Evolutionary conservation across 1,284 basidiomycete genomes (phyloP).

Genomic region (Cutaneotrichosporon sp.): DNA sequence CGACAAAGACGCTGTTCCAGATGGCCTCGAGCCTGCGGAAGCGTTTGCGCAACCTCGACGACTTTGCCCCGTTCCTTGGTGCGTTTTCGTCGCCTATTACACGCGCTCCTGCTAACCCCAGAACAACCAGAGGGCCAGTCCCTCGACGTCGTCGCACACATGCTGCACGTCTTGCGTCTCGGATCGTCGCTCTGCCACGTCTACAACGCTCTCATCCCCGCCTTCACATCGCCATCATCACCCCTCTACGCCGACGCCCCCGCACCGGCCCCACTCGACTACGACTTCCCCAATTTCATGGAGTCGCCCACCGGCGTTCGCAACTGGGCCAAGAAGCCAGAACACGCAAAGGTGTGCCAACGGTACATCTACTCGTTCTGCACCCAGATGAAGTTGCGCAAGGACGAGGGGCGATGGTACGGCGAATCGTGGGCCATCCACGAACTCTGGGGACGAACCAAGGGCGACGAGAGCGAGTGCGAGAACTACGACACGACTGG

Average conservation of each 20-base stretch:
- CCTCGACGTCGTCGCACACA: slow-evolving; percentile 71
- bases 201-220: slow-evolving; percentile 81
- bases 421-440: slow-evolving; percentile 65
- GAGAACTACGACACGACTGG: slow-evolving; percentile 58
- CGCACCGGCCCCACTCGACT: slow-evolving; percentile 39
- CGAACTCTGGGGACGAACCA: slow-evolving; percentile 77
- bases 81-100: slow-evolving; percentile 16
- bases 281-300: slow-evolving; percentile 61
- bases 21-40: slow-evolving; percentile 48
- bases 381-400: slow-evolving; percentile 56
- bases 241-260: slow-evolving; percentile 60
- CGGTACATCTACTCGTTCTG: slow-evolving; percentile 60
- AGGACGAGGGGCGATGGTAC: slow-evolving; percentile 56
- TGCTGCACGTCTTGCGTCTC: slow-evolving; percentile 90
- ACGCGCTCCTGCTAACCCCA: slow-evolving; percentile 18
- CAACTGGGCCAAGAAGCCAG: slow-evolving; percentile 59
- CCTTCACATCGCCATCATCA: slow-evolving; percentile 58
- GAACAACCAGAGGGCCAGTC: slow-evolving; percentile 49
- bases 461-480: slow-evolving; percentile 59
- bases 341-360: slow-evolving; percentile 81
- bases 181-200: slow-evolving; percentile 93
- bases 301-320: slow-evolving; percentile 64
- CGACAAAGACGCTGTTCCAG: slow-evolving; percentile 50
- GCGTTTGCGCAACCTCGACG: slow-evolving; percentile 46
- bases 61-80: slow-evolving; percentile 51